Base-by-base conservation (phyloP, 257 asterid genomes). In the Primulina tabacum region DNA sequence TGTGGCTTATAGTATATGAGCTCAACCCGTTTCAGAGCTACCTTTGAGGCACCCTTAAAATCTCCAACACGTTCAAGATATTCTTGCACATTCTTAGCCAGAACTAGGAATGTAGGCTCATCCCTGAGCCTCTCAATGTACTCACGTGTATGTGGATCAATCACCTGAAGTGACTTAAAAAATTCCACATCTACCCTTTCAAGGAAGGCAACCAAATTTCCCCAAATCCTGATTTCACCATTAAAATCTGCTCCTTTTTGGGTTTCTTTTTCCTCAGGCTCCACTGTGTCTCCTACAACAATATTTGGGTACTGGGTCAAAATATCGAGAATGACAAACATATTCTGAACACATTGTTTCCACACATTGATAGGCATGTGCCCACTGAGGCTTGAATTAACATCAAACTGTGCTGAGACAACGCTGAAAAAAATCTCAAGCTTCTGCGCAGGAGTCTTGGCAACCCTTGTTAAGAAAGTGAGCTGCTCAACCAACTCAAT, bases 331-430 rank as follows among this genome's bases (percentile, higher is more conserved):
- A 91, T 82, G 21, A 73, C 33, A 67, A 90, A 88, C 79, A 88
- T 50, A 78, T 93, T 93, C 67, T 79, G 91, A 67, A 93, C 89
- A 60, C 97, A 90, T 52, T 82, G 90, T 79, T 93, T 93, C 99
- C 99, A 93, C 7, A 93, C 97, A 73, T 85, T 85, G 57, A 92
- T 89, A 9, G 99, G 99, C 99, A 93, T 93, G 83, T 93, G 97
- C 0, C 97, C 92, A 60, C 86, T 90, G 71, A 93, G 81, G 74
- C 96, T 80, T 11, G 88, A 86, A 66, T 92, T 90, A 35, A 93
- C 96, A 75, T 93, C 99, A 72, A 93, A 93, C 76, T 89, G 99
- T 0, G 95, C 96, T 35, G 99, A 93, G 30, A 93, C 82, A 69
- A 91, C 96, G 63, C 96, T 83, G 84, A 91, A 91, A 33, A 91